Evolutionary conservation across 2,329 filamentous ascomycete species (phyloP).

Genomic region (Penicillium brevicompactum): DNA sequence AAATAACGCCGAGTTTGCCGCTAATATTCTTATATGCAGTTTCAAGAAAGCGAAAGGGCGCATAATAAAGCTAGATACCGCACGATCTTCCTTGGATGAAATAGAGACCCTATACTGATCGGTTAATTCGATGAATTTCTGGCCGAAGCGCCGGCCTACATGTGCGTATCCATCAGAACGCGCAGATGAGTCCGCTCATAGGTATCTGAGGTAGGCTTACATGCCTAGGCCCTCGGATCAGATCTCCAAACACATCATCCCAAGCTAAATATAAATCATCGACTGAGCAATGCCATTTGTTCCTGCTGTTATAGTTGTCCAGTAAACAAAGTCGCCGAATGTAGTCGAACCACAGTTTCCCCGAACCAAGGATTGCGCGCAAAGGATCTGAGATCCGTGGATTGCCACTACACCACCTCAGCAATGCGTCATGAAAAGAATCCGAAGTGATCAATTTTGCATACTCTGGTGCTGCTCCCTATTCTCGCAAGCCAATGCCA

Average conservation of each 20-base stretch:
- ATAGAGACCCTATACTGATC: constrained; percentile 53
- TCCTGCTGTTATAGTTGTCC: too few relatives aligned
- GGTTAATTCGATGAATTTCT: constrained; percentile 43
- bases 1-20: too few relatives aligned
- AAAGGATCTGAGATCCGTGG: constrained; percentile 6
- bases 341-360: neutral
- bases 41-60: too few relatives aligned
- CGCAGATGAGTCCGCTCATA: too few relatives aligned
- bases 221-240: too few relatives aligned
- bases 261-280: too few relatives aligned
- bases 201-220: too few relatives aligned
- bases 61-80: too few relatives aligned
- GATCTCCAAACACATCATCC: too few relatives aligned
- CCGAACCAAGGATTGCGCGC: neutral
- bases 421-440: constrained; percentile 2
- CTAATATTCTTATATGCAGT: too few relatives aligned
- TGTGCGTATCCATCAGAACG: neutral
- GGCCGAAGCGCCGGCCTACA: constrained; percentile 32
- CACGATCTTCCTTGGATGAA: constrained; percentile 50
- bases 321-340: too few relatives aligned
- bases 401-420: constrained; percentile 7
- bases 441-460: neutral
- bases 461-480: neutral
- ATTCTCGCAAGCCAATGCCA: neutral
- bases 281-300: too few relatives aligned